Conservation (phyloP, 345 rosid species). For the Aegle marmelos region DNA sequence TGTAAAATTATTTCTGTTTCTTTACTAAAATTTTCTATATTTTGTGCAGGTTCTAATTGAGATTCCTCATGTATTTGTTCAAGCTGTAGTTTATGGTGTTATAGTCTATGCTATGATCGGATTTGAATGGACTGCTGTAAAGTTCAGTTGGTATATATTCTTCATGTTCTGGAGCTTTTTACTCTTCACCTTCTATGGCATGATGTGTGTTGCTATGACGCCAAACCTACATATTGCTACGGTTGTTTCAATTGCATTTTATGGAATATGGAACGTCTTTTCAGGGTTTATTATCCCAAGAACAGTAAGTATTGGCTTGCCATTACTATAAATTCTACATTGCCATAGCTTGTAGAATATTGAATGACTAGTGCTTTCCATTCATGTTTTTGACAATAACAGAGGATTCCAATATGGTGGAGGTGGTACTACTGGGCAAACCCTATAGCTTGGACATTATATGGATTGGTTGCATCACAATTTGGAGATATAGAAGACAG, state of each 20-base stretch:
- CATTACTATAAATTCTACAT: background rate
- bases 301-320: constrained; percentile 24
- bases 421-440: constrained; percentile 21
- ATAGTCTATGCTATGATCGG: constrained; percentile 24
- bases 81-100: constrained; percentile 26
- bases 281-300: constrained; percentile 42
- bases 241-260: constrained; percentile 37
- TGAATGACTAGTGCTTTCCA: background rate
- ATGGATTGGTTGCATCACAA: constrained; percentile 31
- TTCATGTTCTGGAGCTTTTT: constrained; percentile 43
- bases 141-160: constrained; percentile 47
- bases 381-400: background rate
- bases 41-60: constrained; percentile 35
- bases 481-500: constrained; percentile 13
- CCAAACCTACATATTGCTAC: constrained; percentile 42
- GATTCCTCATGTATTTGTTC: constrained; percentile 37
- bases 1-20: background rate
- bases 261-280: constrained; percentile 40
- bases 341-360: background rate
- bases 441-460: constrained; percentile 23
- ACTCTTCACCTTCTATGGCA: constrained; percentile 50
- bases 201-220: constrained; percentile 41
- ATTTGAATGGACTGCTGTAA: constrained; percentile 36
- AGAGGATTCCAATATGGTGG: constrained; percentile 34
- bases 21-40: background rate